These are phyloP conservation scores for Arthroderma sp. DNA, from an alignment of 2,329 filamentous ascomycete species.

Conservation along the genomic window DNA sequence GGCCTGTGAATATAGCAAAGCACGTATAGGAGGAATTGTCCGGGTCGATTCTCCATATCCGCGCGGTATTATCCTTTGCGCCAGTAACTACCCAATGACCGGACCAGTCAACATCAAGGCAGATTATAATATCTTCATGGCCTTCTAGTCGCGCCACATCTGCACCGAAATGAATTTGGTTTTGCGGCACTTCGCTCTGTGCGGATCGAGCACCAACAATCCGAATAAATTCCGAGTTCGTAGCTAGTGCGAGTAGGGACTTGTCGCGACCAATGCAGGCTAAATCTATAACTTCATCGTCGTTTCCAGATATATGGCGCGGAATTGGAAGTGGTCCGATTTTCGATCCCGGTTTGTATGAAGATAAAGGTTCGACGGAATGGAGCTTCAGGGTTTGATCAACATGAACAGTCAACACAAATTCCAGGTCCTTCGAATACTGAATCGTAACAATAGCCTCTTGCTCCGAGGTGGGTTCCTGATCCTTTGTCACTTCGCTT, in stretches of 20 bases:
- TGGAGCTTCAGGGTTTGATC: slow-evolving; percentile 81
- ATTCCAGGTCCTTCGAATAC: slow-evolving; percentile 50
- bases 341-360: slow-evolving; percentile 28
- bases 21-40: slow-evolving; percentile 62
- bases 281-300: slow-evolving; percentile 94
- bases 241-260: slow-evolving; percentile 76
- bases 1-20: slow-evolving; percentile 71
- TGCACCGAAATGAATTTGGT: slow-evolving; percentile 63
- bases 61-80: slow-evolving; percentile 90
- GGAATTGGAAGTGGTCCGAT: slow-evolving; percentile 49
- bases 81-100: slow-evolving; percentile 93
- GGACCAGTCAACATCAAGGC: slow-evolving; percentile 89
- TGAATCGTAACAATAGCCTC: slow-evolving; percentile 61
- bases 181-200: slow-evolving; percentile 24
- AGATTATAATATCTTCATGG: slow-evolving; percentile 91
- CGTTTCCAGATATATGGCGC: slow-evolving; percentile 81
- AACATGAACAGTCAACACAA: slow-evolving; percentile 69
- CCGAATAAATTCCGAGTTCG: slow-evolving; percentile 86
- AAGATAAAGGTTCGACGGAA: slow-evolving; percentile 32
- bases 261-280: slow-evolving; percentile 70
- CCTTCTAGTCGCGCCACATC: slow-evolving; percentile 78
- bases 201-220: slow-evolving; percentile 51
- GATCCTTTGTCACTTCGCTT: slow-evolving; percentile 64
- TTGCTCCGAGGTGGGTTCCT: slow-evolving; percentile 46
- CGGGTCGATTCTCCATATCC: slow-evolving; percentile 77